Percentiles rank a stretch among this genome's conserved stretches.
Evolutionary conservation across 2,329 filamentous ascomycete species (phyloP).

Genomic region (Emergomyces africanus): DNA sequence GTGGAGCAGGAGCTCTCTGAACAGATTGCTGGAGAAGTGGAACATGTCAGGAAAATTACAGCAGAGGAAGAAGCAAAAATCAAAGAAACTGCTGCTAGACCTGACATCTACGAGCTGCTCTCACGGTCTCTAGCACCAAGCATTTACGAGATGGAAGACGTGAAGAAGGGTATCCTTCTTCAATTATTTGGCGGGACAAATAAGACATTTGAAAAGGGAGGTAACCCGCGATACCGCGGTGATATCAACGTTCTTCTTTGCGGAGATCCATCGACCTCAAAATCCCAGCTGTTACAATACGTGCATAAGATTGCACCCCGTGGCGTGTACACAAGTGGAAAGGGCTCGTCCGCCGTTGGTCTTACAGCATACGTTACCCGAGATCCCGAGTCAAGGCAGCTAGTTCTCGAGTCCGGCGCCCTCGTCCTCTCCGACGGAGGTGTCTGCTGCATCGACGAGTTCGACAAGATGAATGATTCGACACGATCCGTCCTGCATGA

Average conservation of each 20-base stretch:
- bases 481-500: constrained; percentile 64
- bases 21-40: constrained; percentile 55
- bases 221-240: constrained; percentile 86
- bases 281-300: constrained; percentile 88
- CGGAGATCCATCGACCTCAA: constrained; percentile 91
- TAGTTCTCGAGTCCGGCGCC: constrained; percentile 63
- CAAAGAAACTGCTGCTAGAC: constrained; percentile 60
- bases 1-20: constrained; percentile 73
- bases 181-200: constrained; percentile 97
- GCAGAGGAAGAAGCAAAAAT: constrained; percentile 87
- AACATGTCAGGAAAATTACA: constrained; percentile 71
- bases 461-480: constrained; percentile 67
- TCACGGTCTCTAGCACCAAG: constrained; percentile 85
- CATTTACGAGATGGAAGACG: constrained; percentile 95
- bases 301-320: constrained; percentile 96
- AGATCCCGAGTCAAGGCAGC: constrained; percentile 58
- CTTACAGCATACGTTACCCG: constrained; percentile 65
- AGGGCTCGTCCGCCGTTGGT: constrained; percentile 64
- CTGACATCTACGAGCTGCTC: constrained; percentile 87
- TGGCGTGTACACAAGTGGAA: constrained; percentile 64
- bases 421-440: constrained; percentile 62
- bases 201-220: constrained; percentile 94
- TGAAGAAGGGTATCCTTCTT: constrained; percentile 95
- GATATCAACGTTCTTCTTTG: constrained; percentile 97
- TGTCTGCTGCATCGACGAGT: constrained; percentile 68